Evolutionary conservation across 345 rosid genomes (phyloP).

Genomic region (Crucihimalaya himalaica): DNA sequence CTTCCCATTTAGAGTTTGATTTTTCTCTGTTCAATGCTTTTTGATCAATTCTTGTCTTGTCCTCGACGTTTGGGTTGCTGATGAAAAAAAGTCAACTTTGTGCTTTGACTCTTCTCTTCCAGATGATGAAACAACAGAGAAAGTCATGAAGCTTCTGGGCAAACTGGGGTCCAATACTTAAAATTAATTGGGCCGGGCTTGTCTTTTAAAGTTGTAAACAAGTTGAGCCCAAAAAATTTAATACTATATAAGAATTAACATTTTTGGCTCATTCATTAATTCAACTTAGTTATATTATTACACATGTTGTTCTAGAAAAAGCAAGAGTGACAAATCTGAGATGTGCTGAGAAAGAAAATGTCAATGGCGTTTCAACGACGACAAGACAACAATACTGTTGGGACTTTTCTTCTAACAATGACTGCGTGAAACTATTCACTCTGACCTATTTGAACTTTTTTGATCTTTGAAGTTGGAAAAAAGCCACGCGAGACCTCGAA

Average conservation of each 20-base stretch:
- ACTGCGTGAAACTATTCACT: slow-evolving; percentile 14
- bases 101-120: slow-evolving; percentile 32
- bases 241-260: too few species aligned
- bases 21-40: not conserved
- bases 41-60: slow-evolving; percentile 3
- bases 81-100: not conserved
- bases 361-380: slow-evolving; percentile 38
- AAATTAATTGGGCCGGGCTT: slow-evolving; percentile 5
- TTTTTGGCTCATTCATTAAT: not conserved
- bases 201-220: not conserved
- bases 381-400: slow-evolving; percentile 9
- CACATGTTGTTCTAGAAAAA: slow-evolving; percentile 19
- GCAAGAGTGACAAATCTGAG: slow-evolving; percentile 2
- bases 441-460: slow-evolving; percentile 3
- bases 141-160: not conserved
- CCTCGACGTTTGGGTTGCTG: not conserved
- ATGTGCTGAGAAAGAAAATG: slow-evolving; percentile 23
- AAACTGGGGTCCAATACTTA: not conserved
- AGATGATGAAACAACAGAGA: not conserved
- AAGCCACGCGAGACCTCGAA: not conserved
- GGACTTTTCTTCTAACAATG: slow-evolving; percentile 9
- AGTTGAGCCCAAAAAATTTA: too few species aligned
- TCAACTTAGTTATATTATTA: not conserved
- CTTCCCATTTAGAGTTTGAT: not conserved
- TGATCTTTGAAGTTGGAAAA: not conserved